Conservation (phyloP, 805 yeast genomes). For the Saturnispora kantuleensis region DNA sequence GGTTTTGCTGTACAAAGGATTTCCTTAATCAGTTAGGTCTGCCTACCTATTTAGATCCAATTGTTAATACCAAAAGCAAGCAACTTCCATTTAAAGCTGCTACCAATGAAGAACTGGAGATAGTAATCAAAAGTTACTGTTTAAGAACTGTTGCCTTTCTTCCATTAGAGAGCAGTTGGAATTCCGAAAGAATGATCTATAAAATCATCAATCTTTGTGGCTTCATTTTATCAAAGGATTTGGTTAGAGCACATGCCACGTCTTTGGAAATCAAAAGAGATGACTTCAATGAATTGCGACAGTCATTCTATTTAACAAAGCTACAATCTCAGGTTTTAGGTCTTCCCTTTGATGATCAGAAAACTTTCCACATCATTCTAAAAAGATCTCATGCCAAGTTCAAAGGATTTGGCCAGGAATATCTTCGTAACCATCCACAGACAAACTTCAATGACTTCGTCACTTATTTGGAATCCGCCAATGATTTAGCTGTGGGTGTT, state of each 20-base stretch:
- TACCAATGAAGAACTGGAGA: background rate
- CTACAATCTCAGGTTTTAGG: background rate
- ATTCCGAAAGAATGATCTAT: constrained; percentile 4
- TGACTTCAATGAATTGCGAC: constrained; percentile 3
- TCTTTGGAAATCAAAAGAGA: constrained; percentile 1
- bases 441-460: constrained; percentile 1
- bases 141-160: background rate
- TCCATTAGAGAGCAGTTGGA: background rate
- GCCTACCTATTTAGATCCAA: background rate
- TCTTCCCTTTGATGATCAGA: background rate
- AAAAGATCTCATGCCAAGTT: constrained; percentile 4
- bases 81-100: background rate
- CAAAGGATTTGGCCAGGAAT: background rate
- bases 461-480: constrained; percentile 2
- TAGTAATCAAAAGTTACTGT: background rate
- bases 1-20: background rate
- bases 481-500: background rate
- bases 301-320: background rate
- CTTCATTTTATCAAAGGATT: background rate
- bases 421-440: constrained; percentile 1
- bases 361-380: constrained; percentile 2
- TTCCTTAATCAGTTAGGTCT: background rate
- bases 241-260: background rate
- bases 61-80: background rate
- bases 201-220: background rate